Evolutionary conservation across 78 protist genomes (phyloP).

Genomic region (Chrysochromulina tobinii): DNA sequence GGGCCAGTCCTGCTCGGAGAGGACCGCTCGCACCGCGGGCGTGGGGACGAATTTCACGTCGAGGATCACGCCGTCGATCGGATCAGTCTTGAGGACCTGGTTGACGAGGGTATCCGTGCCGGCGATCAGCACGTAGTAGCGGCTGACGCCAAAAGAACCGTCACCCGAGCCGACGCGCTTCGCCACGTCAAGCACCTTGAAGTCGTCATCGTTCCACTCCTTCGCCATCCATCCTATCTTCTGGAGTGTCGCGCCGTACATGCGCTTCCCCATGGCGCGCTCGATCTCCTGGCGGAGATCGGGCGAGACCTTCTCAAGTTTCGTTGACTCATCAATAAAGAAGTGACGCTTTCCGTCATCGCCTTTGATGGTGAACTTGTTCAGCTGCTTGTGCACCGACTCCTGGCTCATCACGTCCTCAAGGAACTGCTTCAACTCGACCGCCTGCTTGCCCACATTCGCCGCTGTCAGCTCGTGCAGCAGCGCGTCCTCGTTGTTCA

Average conservation of each 20-base stretch:
- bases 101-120: background rate
- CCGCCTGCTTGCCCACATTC: background rate
- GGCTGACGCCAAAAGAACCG: background rate
- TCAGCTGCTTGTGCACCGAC: background rate
- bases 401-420: background rate
- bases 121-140: constrained; percentile 12
- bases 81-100: background rate
- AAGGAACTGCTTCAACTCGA: background rate
- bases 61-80: background rate
- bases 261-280: background rate
- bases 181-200: background rate
- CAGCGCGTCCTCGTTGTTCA: background rate
- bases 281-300: background rate
- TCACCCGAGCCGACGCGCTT: background rate
- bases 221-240: background rate
- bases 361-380: background rate
- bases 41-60: background rate
- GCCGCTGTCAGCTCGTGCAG: background rate
- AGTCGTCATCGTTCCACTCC: background rate
- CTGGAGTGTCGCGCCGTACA: constrained; percentile 1
- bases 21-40: background rate
- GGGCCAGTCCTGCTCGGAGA: background rate
- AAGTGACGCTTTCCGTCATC: background rate
- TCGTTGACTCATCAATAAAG: background rate
- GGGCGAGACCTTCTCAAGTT: background rate